Evolutionary conservation across 371 early-diverging fungal species (phyloP), one percentile per base, ranked within the genome.

Genomic region (Lichtheimia corymbifera): DNA sequence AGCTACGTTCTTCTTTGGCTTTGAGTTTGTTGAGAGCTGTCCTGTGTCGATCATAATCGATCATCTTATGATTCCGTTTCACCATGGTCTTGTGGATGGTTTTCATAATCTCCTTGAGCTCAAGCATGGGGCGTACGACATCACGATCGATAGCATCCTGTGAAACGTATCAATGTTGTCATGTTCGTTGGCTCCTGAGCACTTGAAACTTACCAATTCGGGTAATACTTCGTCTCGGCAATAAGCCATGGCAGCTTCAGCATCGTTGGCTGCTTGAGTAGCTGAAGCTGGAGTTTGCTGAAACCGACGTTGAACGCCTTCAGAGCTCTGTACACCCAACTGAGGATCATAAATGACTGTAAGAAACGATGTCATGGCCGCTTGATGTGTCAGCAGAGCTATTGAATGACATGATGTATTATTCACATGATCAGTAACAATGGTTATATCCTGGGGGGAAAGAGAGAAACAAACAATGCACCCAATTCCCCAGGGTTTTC

Each of bases 41-140:
- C 40, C 88, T 74, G 74, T 88, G 87, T 51, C 95, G 84, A 64
- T 94, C 95, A 70, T 86, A 93, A 77, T 94, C 95, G 27, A 93
- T 70, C 64, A 90, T 66, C 70, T 94, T 94, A 67, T 92, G 93
- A 35, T 83, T 77, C 5, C 93, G 84, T 70, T 94, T 94, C n/a
- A 76, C 76, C 50, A 93, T 88, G 3, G 90, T 78, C 62, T 87
- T 90, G 53, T 82, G 80, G 24, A 94, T 88, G 20, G 70, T 62
- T 55, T 89, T 88, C 61, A 91, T 76, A 27, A 93, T 71, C 18
- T 75, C 72, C 30, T 85, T 66, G 55, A 89, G 71, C 63, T 93
- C 93, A 28, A 71, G 52, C 43, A 85, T 64, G 0, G 93, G 93
- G 42, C 79, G 70, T 11, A 94, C 82, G 14, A 94, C 83, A n/a